Percentiles rank a stretch among this genome's conserved stretches.
phyloP scores from a whole-genome alignment of 345 rosid genomes.

The Heritiera littoralis region DNA sequence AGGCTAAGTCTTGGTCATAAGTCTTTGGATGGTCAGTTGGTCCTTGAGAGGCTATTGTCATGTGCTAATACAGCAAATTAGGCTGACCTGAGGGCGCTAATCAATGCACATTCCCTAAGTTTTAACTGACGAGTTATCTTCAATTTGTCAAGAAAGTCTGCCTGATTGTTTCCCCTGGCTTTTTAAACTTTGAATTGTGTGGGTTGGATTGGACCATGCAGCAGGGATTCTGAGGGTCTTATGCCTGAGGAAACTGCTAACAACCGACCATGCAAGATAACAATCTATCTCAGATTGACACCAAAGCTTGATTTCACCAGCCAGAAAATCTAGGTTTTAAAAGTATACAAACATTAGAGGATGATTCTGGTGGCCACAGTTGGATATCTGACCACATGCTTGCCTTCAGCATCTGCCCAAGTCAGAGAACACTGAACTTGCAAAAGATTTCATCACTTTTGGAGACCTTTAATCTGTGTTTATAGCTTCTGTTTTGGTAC shows the following conservation, averaged over 20 bases:
- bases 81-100: neutral
- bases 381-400: neutral
- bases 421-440: neutral
- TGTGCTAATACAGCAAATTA: constrained; percentile 6
- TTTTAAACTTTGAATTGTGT: neutral
- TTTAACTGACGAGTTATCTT: neutral
- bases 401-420: neutral
- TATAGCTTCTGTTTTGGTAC: neutral
- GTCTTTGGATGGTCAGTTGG: neutral
- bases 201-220: constrained; percentile 10
- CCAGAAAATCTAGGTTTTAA: neutral
- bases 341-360: neutral
- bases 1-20: too few relatives aligned
- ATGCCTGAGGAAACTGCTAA: neutral
- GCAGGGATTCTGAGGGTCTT: constrained; percentile 14
- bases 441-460: neutral
- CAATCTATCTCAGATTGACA: neutral
- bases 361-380: neutral
- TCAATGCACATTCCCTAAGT: neutral
- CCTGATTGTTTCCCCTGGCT: neutral
- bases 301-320: neutral
- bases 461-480: neutral
- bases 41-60: neutral
- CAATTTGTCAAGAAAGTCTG: constrained; percentile 5
- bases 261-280: neutral